Evolutionary conservation across 805 yeast species (phyloP).

Genomic region (Candida boidinii): DNA sequence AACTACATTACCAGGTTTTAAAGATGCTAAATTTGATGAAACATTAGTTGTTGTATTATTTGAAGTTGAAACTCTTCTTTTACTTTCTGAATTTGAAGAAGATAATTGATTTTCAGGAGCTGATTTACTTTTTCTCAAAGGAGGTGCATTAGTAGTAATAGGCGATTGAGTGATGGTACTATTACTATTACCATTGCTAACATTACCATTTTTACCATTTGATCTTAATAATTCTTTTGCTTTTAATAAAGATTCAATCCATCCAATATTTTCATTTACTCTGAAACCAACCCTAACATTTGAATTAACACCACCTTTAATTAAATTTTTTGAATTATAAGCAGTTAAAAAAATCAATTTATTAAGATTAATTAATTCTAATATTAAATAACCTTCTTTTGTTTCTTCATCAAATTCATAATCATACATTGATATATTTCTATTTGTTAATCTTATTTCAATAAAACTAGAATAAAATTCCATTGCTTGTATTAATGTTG

Average conservation of each 20-base stretch:
- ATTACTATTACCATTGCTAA: too few species aligned
- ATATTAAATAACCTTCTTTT: slow-evolving; percentile 51
- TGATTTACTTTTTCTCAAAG: background rate
- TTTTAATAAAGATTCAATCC: slow-evolving; percentile 64
- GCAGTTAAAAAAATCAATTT: slow-evolving; percentile 48
- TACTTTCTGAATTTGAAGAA: too few species aligned
- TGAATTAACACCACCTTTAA: slow-evolving; percentile 24
- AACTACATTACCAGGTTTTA: too few species aligned
- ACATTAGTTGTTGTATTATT: too few species aligned
- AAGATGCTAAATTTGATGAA: too few species aligned
- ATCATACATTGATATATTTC: slow-evolving; percentile 66
- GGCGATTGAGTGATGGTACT: slow-evolving; percentile 1
- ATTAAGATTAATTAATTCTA: slow-evolving; percentile 51
- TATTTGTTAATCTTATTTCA: slow-evolving; percentile 37
- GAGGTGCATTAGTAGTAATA: background rate
- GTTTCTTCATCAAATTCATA: slow-evolving; percentile 61
- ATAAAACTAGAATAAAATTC: slow-evolving; percentile 25
- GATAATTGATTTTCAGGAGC: too few species aligned
- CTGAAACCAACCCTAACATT: slow-evolving; percentile 27
- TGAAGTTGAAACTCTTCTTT: too few species aligned
- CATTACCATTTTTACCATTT: slow-evolving; percentile 12
- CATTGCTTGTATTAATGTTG: slow-evolving; percentile 32
- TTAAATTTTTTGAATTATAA: slow-evolving; percentile 26
- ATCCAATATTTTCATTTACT: slow-evolving; percentile 41
- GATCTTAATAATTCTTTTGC: slow-evolving; percentile 48